These are phyloP conservation scores for Calonectria ilicicola DNA, from an alignment of 2,329 filamentous ascomycete species.

Conservation along the genomic window DNA sequence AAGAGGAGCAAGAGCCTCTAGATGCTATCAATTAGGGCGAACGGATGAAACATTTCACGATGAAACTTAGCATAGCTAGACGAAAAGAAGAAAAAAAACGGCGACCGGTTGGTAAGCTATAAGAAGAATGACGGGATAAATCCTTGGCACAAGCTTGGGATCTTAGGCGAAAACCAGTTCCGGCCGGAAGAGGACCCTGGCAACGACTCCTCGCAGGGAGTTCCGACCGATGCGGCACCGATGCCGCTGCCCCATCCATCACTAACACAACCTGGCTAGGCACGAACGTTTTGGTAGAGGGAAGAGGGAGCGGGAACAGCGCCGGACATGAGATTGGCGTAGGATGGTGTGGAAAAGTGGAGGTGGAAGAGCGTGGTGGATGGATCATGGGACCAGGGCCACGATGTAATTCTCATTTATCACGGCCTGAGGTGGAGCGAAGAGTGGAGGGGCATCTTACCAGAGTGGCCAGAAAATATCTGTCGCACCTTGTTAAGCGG, in stretches of 20 bases:
- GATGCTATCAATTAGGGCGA: neutral
- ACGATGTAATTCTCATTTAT: constrained; percentile 16
- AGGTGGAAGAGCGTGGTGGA: neutral
- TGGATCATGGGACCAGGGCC: constrained; percentile 6
- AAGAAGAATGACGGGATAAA: constrained; percentile 1
- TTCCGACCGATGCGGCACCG: constrained; percentile 38
- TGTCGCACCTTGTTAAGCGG: constrained; percentile 13
- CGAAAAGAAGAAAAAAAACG: neutral
- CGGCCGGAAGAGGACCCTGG: constrained; percentile 9
- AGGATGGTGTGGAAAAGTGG: constrained; percentile 27
- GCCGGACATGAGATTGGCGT: constrained; percentile 26
- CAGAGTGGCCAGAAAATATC: neutral
- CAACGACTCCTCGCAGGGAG: constrained; percentile 11
- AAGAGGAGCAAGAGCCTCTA: neutral
- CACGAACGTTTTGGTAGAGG: neutral
- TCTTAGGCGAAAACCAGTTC: constrained; percentile 4
- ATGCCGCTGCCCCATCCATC: constrained; percentile 24
- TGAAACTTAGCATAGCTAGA: neutral
- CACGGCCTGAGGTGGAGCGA: constrained; percentile 18
- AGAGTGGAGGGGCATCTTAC: constrained; percentile 3
- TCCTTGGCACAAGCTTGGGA: constrained; percentile 8
- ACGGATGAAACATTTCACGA: constrained; percentile 24
- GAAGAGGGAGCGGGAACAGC: constrained; percentile 19
- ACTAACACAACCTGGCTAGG: neutral
- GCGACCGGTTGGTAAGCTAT: neutral